Conservation (phyloP, 169 alveolate genomes). For the Nephromyces sp. region DNA sequence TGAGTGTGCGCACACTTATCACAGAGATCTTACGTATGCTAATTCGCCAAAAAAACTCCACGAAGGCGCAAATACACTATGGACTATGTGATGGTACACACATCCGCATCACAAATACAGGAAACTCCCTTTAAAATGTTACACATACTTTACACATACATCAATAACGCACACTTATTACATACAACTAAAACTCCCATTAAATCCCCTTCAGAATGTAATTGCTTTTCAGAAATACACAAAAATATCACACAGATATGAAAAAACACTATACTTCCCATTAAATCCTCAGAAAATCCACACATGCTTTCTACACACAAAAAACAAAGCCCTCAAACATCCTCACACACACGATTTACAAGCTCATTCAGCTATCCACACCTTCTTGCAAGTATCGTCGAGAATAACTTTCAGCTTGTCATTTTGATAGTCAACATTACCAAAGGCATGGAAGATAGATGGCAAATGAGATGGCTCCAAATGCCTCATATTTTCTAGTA, state of each 20-base stretch:
- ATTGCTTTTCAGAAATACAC: no score
- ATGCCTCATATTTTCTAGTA: background rate
- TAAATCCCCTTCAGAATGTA: no score
- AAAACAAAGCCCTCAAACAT: background rate
- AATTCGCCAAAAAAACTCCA: background rate
- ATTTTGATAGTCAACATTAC: background rate
- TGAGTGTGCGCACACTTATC: background rate
- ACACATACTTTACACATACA: no score
- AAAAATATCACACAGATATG: no score
- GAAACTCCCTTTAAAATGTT: no score
- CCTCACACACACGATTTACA: background rate
- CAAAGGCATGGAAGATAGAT: background rate
- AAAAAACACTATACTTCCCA: no score
- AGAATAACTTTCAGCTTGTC: background rate
- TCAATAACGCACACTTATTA: no score
- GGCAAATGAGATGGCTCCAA: background rate
- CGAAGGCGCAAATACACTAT: no score
- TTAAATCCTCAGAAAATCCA: no score
- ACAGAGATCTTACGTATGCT: background rate
- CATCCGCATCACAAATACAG: no score
- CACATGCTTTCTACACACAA: background rate
- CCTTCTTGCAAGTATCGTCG: background rate
- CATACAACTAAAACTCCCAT: no score
- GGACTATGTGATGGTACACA: no score
- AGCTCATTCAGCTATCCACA: background rate